Evolutionary conservation across 306 rosid species (phyloP), one percentile per base, ranked within the genome.

Genomic region (Pyrus communis): DNA sequence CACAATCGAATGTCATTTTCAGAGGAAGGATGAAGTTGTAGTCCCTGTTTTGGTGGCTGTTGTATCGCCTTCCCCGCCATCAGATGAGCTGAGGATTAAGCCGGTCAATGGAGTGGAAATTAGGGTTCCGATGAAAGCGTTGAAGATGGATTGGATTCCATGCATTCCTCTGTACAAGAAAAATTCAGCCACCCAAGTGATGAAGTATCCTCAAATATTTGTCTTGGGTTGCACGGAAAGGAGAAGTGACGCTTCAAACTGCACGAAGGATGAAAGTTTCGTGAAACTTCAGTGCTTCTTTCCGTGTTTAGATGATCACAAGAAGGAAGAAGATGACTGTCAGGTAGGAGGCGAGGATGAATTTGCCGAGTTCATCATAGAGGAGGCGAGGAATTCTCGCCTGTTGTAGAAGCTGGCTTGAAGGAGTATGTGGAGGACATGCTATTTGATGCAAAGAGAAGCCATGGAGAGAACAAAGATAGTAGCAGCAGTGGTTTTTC

Each of bases 91-190:
- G 75, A 92, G 90, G 67, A 84, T 93, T 54, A 89, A 90, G 82
- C 89, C 96, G 11, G 91, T 93, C 82, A 22, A 63, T 83, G 82
- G 83, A 43, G 96, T 89, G 81, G 98, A 90, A 82, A 90, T 86
- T 19, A 30, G 40, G 69, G 75, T 89, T 73, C 91, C 98, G 70
- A 93, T 89, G 96, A 93, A 87, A 73, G 92, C 89, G 78, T 89
- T 90, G 96, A 90, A 93, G 79, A 93, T 90, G 96, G 96, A 87
- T 69, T 93, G 96, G 94, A 89, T 93, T 82, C 98, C 94, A 2
- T 93, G 88, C 75, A 86, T 90, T 87, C 94, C 94, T 52, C 55
- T 89, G 15, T 13, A 25, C 66, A 23, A 60, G 35, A 60, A 23
- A 55, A 12, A 23, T 13, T 22, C 9, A 60, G 19, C 13, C 33